Conservation (phyloP, 176 grass and related monocot species). For the Leersia perrieri region DNA sequence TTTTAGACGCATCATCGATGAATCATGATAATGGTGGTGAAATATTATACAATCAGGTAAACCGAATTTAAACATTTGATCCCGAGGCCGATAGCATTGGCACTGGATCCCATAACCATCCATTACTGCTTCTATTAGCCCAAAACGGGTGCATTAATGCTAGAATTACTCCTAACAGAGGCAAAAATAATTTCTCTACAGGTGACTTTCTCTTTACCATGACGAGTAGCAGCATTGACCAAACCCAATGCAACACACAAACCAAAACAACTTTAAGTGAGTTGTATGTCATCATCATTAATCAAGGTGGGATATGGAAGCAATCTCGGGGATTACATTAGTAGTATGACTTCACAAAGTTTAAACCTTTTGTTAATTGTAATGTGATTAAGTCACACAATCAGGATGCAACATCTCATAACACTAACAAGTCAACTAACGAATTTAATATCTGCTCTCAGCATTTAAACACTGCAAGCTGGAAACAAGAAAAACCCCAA, state of each 20-base stretch:
- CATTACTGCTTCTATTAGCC: slow-evolving; percentile 56
- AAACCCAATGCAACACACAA: slow-evolving; percentile 53
- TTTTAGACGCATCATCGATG: slow-evolving; percentile 21
- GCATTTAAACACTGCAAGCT: slow-evolving; percentile 62
- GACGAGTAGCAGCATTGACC: slow-evolving; percentile 47
- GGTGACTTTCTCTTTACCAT: slow-evolving; percentile 29
- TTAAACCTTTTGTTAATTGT: slow-evolving; percentile 26
- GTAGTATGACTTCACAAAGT: slow-evolving; percentile 34
- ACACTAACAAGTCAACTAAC: slow-evolving; percentile 62
- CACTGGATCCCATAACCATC: slow-evolving; percentile 65
- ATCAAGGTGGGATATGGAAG: slow-evolving; percentile 49
- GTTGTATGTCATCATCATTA: slow-evolving; percentile 51
- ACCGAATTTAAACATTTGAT: slow-evolving; percentile 49
- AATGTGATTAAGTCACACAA: slow-evolving; percentile 19
- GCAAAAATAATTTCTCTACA: not conserved
- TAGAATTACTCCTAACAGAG: slow-evolving; percentile 34
- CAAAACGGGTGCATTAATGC: slow-evolving; percentile 44
- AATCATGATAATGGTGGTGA: slow-evolving; percentile 55
- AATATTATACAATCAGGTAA: slow-evolving; percentile 30
- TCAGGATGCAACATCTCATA: slow-evolving; percentile 30
- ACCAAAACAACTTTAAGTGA: slow-evolving; percentile 66
- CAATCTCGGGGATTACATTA: slow-evolving; percentile 52
- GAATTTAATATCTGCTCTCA: slow-evolving; percentile 60
- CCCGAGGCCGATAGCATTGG: slow-evolving; percentile 49
- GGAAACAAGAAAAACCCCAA: slow-evolving; percentile 43